A percentile compares a stretch with the other conserved stretches of the same genome.
phyloP scores from a whole-genome alignment of 1,284 basidiomycete species.

The Ganoderma sinense region DNA sequence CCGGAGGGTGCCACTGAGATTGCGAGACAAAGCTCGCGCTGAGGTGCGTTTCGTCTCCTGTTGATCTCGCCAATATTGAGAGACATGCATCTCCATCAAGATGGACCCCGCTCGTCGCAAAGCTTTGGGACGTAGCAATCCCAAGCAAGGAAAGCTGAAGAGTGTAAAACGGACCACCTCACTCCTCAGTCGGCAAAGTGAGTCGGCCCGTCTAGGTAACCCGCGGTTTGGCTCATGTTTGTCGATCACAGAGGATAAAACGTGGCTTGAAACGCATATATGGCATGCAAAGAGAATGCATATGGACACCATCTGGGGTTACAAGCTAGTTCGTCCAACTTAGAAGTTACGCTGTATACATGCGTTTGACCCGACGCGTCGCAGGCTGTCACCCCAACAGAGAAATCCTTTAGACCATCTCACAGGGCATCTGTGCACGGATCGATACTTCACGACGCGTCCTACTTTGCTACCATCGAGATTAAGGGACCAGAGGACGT shows the following conservation, averaged over 20 bases:
- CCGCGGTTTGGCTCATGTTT: conserved; percentile 10
- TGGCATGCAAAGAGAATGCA: conserved; percentile 96
- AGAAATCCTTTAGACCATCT: conserved; percentile 89
- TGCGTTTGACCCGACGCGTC: neutral
- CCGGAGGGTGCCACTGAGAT: conserved; percentile 82
- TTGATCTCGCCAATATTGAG: neutral
- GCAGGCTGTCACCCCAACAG: conserved; percentile 83
- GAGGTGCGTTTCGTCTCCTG: conserved; percentile 62
- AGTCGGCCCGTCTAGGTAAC: conserved; percentile 30
- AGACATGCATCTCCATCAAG: conserved; percentile 48
- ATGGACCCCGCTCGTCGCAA: conserved; percentile 81
- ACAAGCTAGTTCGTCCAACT: conserved; percentile 65
- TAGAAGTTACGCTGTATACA: conserved; percentile 1
- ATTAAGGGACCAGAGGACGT: conserved; percentile 67
- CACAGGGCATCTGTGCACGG: conserved; percentile 86
- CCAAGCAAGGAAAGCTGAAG: conserved; percentile 67
- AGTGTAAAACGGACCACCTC: conserved; percentile 56
- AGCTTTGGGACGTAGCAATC: conserved; percentile 52
- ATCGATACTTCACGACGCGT: conserved; percentile 87
- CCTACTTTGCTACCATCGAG: conserved; percentile 82
- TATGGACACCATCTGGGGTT: conserved; percentile 92
- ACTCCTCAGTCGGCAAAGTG: conserved; percentile 76
- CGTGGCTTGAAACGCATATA: conserved; percentile 92
- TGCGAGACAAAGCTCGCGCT: conserved; percentile 80
- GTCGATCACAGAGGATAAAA: conserved; percentile 68